Conservation (phyloP, 2,329 filamentous ascomycete genomes). For the Xylariaceae sp. region DNA sequence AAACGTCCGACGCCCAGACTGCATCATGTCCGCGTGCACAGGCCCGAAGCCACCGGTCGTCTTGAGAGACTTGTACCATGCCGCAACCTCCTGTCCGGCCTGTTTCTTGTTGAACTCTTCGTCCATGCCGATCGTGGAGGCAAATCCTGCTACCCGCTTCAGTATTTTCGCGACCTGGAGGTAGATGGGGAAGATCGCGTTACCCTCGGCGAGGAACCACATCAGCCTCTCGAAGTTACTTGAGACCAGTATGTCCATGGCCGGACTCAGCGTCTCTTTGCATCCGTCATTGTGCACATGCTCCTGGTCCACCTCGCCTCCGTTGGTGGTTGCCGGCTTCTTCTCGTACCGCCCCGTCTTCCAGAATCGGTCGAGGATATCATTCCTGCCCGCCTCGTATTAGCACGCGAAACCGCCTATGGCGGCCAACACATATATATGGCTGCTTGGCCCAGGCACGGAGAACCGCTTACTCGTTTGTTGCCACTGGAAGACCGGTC, state of each 20-base stretch:
- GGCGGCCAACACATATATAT: no score
- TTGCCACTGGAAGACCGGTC: conserved; percentile 55
- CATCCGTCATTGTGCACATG: conserved; percentile 67
- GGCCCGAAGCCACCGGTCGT: conserved; percentile 70
- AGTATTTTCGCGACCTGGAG: no score
- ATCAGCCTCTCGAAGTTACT: conserved; percentile 95
- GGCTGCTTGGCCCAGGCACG: no score
- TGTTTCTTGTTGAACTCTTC: conserved; percentile 61
- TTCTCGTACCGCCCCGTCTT: conserved; percentile 87
- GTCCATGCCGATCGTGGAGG: conserved; percentile 53
- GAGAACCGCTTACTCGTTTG: conserved; percentile 72
- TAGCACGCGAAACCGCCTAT: no score
- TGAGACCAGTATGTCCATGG: conserved; percentile 96
- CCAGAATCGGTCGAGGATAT: conserved; percentile 95
- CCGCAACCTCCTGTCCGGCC: conserved; percentile 68
- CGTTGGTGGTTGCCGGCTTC: conserved; percentile 57
- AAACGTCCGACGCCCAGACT: conserved; percentile 67
- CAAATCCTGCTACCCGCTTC: conserved; percentile 44
- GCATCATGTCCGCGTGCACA: conserved; percentile 69
- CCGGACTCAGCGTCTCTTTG: conserved; percentile 86
- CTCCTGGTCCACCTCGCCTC: no score
- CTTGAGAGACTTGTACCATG: conserved; percentile 80
- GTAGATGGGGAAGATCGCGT: no score
- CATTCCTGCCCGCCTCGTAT: conserved; percentile 50
- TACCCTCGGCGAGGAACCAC: conserved; percentile 76